phyloP scores from a whole-genome alignment of 129 eudicot species.

The Solidago caesia region DNA sequence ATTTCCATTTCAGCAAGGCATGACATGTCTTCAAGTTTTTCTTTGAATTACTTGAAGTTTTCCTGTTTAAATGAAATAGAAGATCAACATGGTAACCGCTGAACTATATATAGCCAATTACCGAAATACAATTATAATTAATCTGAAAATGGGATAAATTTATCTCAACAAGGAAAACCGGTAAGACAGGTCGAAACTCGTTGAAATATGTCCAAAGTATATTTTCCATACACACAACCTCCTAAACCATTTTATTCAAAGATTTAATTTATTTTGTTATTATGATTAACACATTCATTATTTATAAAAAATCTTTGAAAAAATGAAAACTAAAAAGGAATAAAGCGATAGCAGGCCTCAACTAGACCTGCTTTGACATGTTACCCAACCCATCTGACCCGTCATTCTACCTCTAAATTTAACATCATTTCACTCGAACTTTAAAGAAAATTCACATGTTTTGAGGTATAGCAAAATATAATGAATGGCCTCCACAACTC shows the following conservation, averaged over 20 bases:
- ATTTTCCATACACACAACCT: neutral
- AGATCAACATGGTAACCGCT: too few species aligned
- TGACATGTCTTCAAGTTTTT: too few species aligned
- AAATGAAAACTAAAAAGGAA: too few species aligned
- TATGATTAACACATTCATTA: too few species aligned
- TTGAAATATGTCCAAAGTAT: neutral
- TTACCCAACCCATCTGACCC: neutral
- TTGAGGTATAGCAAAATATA: conserved; percentile 70
- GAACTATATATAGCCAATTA: too few species aligned
- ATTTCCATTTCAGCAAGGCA: too few species aligned
- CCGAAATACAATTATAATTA: too few species aligned
- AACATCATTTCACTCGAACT: neutral
- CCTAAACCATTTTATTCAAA: neutral
- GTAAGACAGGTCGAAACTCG: neutral
- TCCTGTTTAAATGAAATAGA: too few species aligned
- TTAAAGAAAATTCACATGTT: conserved; percentile 46
- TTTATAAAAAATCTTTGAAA: neutral
- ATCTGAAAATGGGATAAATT: too few species aligned
- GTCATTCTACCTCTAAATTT: neutral
- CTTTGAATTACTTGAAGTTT: too few species aligned
- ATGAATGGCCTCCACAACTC: conserved; percentile 89
- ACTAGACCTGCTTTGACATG: neutral
- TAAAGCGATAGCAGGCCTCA: neutral
- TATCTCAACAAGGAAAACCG: neutral
- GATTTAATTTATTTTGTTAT: neutral